Conservation (phyloP, 164 flowering plant species). For the Piper betle region DNA sequence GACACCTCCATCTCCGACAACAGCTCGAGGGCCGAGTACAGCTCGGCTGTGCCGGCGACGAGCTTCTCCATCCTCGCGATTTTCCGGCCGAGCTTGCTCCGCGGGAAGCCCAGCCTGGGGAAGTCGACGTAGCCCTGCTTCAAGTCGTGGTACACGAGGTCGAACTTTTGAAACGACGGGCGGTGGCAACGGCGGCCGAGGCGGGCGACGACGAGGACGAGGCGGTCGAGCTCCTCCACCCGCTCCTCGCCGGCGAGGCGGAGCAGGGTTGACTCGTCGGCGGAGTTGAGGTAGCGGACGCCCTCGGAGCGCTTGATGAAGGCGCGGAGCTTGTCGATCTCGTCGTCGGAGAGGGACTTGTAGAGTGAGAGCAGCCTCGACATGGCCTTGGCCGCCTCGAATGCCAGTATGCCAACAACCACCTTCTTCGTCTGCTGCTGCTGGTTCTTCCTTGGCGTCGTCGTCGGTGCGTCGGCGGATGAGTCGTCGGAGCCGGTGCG, state of each 20-base stretch:
- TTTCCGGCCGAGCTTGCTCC: constrained; percentile 19
- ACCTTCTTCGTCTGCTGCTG: not conserved
- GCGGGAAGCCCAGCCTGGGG: constrained; percentile 11
- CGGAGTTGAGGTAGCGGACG: constrained; percentile 40
- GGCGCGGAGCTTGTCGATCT: constrained; percentile 27
- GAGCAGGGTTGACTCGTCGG: constrained; percentile 40
- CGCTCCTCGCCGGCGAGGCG: constrained; percentile 46
- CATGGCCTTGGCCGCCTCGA: constrained; percentile 71
- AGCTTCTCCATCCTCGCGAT: constrained; percentile 44
- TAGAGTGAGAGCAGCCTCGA: constrained; percentile 48
- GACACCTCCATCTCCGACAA: constrained; percentile 39
- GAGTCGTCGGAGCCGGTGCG: not conserved
- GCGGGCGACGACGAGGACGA: constrained; percentile 29
- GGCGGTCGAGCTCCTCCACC: constrained; percentile 46
- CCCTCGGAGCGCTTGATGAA: constrained; percentile 31
- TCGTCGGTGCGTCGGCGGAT: not conserved
- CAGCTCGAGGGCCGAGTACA: constrained; percentile 26
- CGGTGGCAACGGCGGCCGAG: constrained; percentile 43
- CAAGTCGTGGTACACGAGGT: constrained; percentile 31
- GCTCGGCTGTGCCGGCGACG: constrained; percentile 24
- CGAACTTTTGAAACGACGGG: constrained; percentile 30
- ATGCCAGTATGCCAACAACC: constrained; percentile 66
- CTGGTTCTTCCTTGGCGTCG: not conserved
- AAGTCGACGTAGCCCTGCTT: constrained; percentile 24
- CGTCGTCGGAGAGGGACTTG: constrained; percentile 44